phyloP scores from a whole-genome alignment of 768 basidiomycete species.

The Lactarius quietus region DNA sequence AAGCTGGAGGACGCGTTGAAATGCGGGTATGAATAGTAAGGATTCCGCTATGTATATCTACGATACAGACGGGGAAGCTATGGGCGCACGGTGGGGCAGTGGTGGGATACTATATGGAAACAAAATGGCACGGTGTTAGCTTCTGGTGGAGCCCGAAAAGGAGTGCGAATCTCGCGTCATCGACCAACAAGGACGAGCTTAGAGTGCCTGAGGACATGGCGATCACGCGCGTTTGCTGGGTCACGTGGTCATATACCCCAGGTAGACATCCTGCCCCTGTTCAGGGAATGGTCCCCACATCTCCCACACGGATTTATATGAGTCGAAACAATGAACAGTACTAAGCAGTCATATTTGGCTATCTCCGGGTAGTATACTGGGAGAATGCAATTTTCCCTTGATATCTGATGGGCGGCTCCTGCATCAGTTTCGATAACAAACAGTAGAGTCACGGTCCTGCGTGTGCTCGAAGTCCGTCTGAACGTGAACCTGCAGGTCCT shows the following conservation, averaged over 20 bases:
- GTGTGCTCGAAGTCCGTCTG: slow-evolving; percentile 13
- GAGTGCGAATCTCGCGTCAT: too few relatives aligned
- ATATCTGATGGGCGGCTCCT: neutral
- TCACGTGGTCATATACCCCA: too few relatives aligned
- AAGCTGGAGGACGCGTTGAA: slow-evolving; percentile 1
- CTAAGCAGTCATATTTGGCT: too few relatives aligned
- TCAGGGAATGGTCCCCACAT: neutral
- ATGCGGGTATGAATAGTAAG: neutral
- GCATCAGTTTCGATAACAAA: slow-evolving; percentile 1
- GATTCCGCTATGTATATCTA: neutral
- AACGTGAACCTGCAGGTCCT: slow-evolving; percentile 14
- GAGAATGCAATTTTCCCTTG: neutral
- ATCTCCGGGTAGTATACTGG: too few relatives aligned
- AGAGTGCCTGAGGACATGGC: too few relatives aligned
- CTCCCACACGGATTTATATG: neutral
- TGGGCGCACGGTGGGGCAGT: too few relatives aligned
- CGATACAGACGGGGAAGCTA: neutral
- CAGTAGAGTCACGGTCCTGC: neutral
- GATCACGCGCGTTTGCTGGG: too few relatives aligned
- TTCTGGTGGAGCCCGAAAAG: too few relatives aligned
- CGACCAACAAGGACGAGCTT: too few relatives aligned
- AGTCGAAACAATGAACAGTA: neutral
- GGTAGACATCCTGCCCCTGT: too few relatives aligned
- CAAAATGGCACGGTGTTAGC: too few relatives aligned
- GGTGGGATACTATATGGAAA: too few relatives aligned